These are phyloP conservation scores for Davidsoniella virescens DNA, from an alignment of 2,329 filamentous ascomycete species.

Conservation along the genomic window DNA sequence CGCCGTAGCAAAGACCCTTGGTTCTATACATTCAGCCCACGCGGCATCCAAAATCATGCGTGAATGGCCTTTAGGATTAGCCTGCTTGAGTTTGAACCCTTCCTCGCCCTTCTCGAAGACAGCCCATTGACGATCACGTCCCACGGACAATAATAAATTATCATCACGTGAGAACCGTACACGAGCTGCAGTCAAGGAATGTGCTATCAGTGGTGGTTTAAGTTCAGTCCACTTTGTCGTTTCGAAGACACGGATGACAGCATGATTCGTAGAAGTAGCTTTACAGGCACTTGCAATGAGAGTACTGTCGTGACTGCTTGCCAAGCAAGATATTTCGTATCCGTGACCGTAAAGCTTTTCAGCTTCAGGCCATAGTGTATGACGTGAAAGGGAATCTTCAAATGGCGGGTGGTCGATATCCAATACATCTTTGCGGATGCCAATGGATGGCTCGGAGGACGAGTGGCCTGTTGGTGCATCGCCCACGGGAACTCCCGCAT, in stretches of 20 bases:
- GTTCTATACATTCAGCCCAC: slow-evolving; percentile 48
- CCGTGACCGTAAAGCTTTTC: slow-evolving; percentile 98
- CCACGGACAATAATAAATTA: slow-evolving; percentile 64
- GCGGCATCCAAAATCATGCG: slow-evolving; percentile 83
- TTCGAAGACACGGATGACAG: slow-evolving; percentile 83
- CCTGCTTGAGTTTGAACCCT: slow-evolving; percentile 41
- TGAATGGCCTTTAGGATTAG: slow-evolving; percentile 71
- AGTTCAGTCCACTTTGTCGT: slow-evolving; percentile 78
- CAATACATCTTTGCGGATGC: slow-evolving; percentile 43
- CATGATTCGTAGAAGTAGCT: slow-evolving; percentile 83
- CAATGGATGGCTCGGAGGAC: slow-evolving; percentile 34
- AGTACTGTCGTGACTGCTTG: slow-evolving; percentile 55
- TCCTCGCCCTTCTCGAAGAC: slow-evolving; percentile 46
- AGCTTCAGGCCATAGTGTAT: slow-evolving; percentile 87
- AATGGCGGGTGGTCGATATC: slow-evolving; percentile 60
- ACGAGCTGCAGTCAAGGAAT: slow-evolving; percentile 71
- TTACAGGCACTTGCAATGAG: slow-evolving; percentile 85
- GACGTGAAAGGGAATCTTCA: slow-evolving; percentile 75
- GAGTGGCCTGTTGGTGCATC: slow-evolving; percentile 30
- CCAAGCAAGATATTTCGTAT: slow-evolving; percentile 84
- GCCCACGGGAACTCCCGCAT: slow-evolving; percentile 22
- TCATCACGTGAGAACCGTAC: slow-evolving; percentile 68
- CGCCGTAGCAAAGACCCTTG: slow-evolving; percentile 60
- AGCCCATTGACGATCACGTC: slow-evolving; percentile 80
- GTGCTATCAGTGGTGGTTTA: slow-evolving; percentile 64